Evolutionary conservation across 164 flowering plant species (phyloP).

Genomic region (Sextonia rubra): DNA sequence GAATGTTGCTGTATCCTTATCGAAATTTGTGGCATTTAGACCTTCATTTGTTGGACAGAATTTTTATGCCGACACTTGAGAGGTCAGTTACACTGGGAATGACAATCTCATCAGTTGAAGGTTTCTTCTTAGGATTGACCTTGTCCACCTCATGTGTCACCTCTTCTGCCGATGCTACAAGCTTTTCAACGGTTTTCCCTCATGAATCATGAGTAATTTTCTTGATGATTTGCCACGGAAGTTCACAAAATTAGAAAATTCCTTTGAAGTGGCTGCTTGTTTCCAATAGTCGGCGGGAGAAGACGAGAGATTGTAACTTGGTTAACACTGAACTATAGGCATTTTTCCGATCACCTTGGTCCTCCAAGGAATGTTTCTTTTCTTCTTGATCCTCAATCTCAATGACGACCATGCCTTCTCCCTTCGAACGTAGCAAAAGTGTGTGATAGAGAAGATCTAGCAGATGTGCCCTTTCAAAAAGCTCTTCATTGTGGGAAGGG

Average conservation of each 20-base stretch:
- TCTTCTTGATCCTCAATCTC: neutral
- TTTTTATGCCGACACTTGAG: neutral
- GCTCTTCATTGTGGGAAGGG: neutral
- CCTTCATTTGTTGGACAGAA: constrained; percentile 3
- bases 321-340: too few species aligned
- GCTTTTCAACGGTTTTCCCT: neutral
- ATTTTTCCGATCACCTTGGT: neutral
- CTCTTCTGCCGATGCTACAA: neutral
- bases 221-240: constrained; percentile 1
- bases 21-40: constrained; percentile 6
- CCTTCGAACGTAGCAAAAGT: constrained; percentile 13
- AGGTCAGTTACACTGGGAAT: constrained; percentile 14
- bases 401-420: neutral
- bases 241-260: neutral
- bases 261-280: neutral
- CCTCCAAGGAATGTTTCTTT: neutral
- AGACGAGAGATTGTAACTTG: neutral
- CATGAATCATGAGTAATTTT: neutral
- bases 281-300: neutral
- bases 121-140: neutral
- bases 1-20: constrained; percentile 1
- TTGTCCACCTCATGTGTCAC: neutral
- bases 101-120: constrained; percentile 9
- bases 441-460: constrained; percentile 27
- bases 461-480: constrained; percentile 20